These are phyloP conservation scores for Russula dissimulans DNA, from an alignment of 768 basidiomycete species.

Conservation along the genomic window DNA sequence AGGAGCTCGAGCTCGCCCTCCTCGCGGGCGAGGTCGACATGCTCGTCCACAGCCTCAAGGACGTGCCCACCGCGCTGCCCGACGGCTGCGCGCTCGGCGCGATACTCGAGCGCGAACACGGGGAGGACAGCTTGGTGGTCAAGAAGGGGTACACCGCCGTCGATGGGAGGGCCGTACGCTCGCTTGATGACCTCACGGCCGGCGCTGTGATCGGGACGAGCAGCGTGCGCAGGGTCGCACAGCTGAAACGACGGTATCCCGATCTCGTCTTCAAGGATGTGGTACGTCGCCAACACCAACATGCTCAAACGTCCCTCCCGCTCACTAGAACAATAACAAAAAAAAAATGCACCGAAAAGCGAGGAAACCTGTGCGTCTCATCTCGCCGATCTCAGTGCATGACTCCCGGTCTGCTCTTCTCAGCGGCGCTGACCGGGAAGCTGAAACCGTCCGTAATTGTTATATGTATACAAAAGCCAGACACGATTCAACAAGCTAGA, in stretches of 20 bases:
- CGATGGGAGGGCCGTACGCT: slow-evolving; percentile 40
- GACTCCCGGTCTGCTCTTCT: neutral
- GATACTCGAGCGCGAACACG: slow-evolving; percentile 80
- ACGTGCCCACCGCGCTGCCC: slow-evolving; percentile 83
- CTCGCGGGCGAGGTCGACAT: slow-evolving; percentile 70
- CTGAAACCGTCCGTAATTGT: neutral
- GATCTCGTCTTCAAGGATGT: slow-evolving; percentile 76
- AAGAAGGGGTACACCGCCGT: slow-evolving; percentile 44
- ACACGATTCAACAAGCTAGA: slow-evolving; percentile 91
- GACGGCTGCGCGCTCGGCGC: slow-evolving; percentile 79
- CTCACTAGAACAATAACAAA: neutral
- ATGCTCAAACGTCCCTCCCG: neutral
- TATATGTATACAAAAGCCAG: slow-evolving; percentile 40
- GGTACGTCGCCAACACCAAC: slow-evolving; percentile 41
- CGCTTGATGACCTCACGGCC: slow-evolving; percentile 71
- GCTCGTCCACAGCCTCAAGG: slow-evolving; percentile 89
- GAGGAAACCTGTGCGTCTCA: slow-evolving; percentile 73
- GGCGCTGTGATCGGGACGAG: slow-evolving; percentile 94
- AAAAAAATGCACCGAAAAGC: slow-evolving; percentile 49
- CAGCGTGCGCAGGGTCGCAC: slow-evolving; percentile 87
- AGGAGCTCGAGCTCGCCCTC: slow-evolving; percentile 86
- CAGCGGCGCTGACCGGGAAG: neutral
- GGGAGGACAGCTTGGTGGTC: slow-evolving; percentile 81
- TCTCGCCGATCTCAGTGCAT: too few species aligned
- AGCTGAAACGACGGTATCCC: slow-evolving; percentile 72